A percentile compares a stretch with the other conserved stretches of the same genome.
Evolutionary conservation across 176 grass and related monocot genomes (phyloP).

Genomic region (Dendrocalamus sinicus): DNA sequence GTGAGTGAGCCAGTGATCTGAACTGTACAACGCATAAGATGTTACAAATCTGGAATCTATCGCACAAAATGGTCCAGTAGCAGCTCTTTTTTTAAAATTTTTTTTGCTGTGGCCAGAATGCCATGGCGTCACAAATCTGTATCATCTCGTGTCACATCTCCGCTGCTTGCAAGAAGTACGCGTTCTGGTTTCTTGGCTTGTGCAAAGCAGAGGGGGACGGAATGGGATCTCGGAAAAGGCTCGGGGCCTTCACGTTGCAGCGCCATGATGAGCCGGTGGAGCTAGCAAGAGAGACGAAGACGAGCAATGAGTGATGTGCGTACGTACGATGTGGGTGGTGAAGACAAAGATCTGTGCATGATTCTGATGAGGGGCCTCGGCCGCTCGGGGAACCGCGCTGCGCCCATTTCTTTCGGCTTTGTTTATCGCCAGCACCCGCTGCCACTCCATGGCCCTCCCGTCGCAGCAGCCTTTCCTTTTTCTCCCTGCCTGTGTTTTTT

Average conservation of each 20-base stretch:
- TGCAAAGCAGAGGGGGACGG: conserved; percentile 9
- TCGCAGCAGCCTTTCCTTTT: conserved; percentile 35
- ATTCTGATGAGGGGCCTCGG: conserved; percentile 40
- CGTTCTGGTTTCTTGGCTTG: neutral
- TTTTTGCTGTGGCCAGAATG: too few species aligned
- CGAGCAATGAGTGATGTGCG: neutral
- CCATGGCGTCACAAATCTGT: neutral
- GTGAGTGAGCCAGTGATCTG: neutral
- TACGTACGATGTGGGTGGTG: conserved; percentile 26
- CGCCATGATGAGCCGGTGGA: conserved; percentile 47
- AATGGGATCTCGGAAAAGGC: conserved; percentile 51
- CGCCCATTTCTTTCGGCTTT: conserved; percentile 52
- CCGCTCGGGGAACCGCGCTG: conserved; percentile 52
- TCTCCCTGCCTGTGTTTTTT: neutral
- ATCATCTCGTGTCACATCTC: neutral
- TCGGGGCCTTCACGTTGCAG: neutral
- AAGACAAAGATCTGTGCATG: conserved; percentile 69
- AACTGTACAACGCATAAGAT: neutral
- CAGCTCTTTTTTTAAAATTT: too few species aligned
- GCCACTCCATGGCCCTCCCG: neutral
- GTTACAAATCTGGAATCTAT: neutral
- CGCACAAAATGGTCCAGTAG: too few species aligned
- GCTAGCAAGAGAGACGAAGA: neutral
- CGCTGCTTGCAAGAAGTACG: neutral
- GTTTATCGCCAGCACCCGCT: neutral